Percentiles rank a stretch among this genome's conserved stretches.
These are phyloP conservation scores for Penicillium psychrosexuale DNA, from an alignment of 2,329 filamentous ascomycete genomes.

Conservation along the genomic window DNA sequence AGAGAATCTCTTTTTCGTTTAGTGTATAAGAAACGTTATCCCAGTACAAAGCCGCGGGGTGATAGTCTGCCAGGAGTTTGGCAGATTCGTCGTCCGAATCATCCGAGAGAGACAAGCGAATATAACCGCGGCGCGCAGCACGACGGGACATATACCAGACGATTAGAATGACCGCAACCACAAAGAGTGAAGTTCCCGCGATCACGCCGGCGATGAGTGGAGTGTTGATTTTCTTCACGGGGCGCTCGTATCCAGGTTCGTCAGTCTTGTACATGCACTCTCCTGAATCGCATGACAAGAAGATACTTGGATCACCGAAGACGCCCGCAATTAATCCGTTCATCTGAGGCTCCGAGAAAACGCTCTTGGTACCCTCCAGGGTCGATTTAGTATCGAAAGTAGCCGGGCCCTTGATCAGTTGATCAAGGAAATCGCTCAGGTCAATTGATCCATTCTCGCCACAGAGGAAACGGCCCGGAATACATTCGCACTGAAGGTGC, in stretches of 20 bases:
- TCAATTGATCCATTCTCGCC: constrained; percentile 89
- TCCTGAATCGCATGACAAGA: constrained; percentile 75
- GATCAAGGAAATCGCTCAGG: constrained; percentile 79
- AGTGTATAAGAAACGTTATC: constrained; percentile 82
- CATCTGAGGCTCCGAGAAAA: constrained; percentile 87
- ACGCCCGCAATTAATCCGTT: constrained; percentile 82
- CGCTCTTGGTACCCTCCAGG: constrained; percentile 62
- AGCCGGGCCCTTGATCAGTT: constrained; percentile 83
- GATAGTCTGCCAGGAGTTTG: constrained; percentile 87
- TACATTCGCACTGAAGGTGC: constrained; percentile 80
- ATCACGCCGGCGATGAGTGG: constrained; percentile 94
- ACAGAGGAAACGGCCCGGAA: constrained; percentile 89
- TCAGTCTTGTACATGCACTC: constrained; percentile 93
- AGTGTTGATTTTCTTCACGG: constrained; percentile 93
- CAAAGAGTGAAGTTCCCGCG: constrained; percentile 76
- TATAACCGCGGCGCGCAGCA: constrained; percentile 58
- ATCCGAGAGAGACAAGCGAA: constrained; percentile 72
- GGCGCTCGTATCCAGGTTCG: constrained; percentile 82
- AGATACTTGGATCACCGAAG: constrained; percentile 89
- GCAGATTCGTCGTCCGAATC: constrained; percentile 84
- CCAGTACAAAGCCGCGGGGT: constrained; percentile 83
- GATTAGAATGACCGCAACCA: constrained; percentile 78
- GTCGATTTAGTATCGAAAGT: constrained; percentile 69
- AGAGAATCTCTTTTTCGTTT: constrained; percentile 82
- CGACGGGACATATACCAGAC: constrained; percentile 87